A percentile compares a stretch with the other conserved stretches of the same genome.
These are phyloP conservation scores for Leptodermis oblonga DNA, from an alignment of 257 asterid species.

Conservation along the genomic window DNA sequence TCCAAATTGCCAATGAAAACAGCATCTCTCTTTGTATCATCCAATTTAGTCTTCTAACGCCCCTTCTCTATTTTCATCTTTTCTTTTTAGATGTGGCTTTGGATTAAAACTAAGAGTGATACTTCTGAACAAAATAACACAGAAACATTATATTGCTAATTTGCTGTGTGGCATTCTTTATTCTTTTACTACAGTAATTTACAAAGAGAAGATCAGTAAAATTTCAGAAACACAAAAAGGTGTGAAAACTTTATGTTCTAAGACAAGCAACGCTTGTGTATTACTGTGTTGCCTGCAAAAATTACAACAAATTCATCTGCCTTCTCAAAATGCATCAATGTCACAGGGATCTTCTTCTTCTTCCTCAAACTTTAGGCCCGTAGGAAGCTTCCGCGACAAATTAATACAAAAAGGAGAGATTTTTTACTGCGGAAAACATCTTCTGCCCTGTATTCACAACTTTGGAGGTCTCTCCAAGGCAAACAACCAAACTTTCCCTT, in stretches of 20 bases:
- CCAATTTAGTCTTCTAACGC: conserved; percentile 30
- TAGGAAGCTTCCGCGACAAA: background rate
- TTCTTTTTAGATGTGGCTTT: background rate
- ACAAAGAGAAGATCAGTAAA: background rate
- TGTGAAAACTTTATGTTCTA: background rate
- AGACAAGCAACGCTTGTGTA: conserved; percentile 5
- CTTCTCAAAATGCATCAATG: background rate
- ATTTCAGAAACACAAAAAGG: background rate
- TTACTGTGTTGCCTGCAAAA: no score
- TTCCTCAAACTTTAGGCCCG: background rate
- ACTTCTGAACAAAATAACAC: no score
- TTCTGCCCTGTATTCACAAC: conserved; percentile 16
- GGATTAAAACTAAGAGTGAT: background rate
- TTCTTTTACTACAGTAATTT: background rate
- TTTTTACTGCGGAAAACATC: background rate
- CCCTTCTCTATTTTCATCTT: background rate
- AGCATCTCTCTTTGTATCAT: conserved; percentile 24
- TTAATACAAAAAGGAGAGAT: background rate
- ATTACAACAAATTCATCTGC: background rate
- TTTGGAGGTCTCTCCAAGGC: conserved; percentile 83
- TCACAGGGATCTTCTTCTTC: background rate
- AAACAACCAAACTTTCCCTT: conserved; percentile 83
- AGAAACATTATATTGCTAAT: background rate
- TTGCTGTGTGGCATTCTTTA: background rate
- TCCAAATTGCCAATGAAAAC: conserved; percentile 55